Evolutionary conservation across 2,329 filamentous ascomycete genomes (phyloP).

Genomic region (Aspergillus transmontanensis): DNA sequence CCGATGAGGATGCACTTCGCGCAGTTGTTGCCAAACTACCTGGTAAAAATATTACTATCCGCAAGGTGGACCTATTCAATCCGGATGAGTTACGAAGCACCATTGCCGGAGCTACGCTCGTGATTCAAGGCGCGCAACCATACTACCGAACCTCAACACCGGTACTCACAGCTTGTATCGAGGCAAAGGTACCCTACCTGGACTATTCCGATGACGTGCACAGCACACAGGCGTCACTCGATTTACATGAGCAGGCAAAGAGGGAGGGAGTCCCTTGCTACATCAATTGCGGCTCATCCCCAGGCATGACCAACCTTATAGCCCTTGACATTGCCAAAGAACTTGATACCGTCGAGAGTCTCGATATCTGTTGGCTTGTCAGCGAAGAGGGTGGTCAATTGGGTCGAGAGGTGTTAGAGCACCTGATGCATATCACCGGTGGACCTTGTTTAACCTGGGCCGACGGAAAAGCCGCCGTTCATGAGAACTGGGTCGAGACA

Average conservation of each 20-base stretch:
- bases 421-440: conserved; percentile 19
- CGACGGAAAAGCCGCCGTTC: conserved; percentile 7
- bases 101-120: not conserved
- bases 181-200: not conserved
- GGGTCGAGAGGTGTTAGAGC: not conserved
- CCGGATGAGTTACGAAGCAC: not conserved
- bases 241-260: not conserved
- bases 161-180: not conserved
- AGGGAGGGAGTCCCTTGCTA: not conserved
- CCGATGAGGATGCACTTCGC: not conserved
- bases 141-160: not conserved
- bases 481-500: conserved; percentile 12
- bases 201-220: not conserved
- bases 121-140: not conserved
- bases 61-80: not conserved
- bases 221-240: not conserved
- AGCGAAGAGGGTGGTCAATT: not conserved
- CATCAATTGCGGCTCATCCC: not conserved
- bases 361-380: not conserved
- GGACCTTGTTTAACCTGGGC: conserved; percentile 22
- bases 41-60: not conserved
- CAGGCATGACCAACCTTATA: not conserved
- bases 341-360: not conserved
- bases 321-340: not conserved
- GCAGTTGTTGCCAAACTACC: not conserved